A percentile compares a stretch with the other conserved stretches of the same genome.
Evolutionary conservation across 306 rosid genomes (phyloP).

Genomic region (Cucumis sativus): DNA sequence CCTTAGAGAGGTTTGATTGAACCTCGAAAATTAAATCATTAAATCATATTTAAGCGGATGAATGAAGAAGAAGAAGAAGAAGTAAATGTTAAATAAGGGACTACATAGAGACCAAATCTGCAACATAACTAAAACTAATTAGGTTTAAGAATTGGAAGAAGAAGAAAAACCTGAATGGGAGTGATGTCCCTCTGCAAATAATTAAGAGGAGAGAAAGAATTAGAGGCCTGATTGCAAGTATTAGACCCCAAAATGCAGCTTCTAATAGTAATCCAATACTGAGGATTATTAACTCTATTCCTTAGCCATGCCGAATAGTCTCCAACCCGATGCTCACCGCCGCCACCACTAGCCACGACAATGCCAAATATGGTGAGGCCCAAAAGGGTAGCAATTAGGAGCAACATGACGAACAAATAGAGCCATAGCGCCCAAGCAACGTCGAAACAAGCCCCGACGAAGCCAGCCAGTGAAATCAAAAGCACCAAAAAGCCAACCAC

Average conservation of each 20-base stretch:
- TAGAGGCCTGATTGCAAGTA: conserved; percentile 43
- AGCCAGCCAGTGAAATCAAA: conserved; percentile 69
- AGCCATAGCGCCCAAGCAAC: conserved; percentile 93
- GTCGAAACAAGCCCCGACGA: conserved; percentile 87
- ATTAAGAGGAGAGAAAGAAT: conserved; percentile 57
- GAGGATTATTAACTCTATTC: conserved; percentile 47
- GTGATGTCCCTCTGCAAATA: conserved; percentile 60
- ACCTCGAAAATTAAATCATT: too few relatives aligned
- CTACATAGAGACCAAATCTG: too few relatives aligned
- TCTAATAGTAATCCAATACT: conserved; percentile 57
- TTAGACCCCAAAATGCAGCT: conserved; percentile 74
- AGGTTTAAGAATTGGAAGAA: too few relatives aligned
- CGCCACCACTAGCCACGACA: conserved; percentile 39
- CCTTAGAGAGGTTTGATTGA: too few relatives aligned
- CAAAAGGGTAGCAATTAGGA: conserved; percentile 51
- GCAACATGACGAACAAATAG: conserved; percentile 67
- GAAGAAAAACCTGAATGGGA: conserved; percentile 64
- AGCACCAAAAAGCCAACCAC: conserved; percentile 71
- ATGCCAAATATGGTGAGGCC: conserved; percentile 71
- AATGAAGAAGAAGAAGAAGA: too few relatives aligned
- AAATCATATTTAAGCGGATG: too few relatives aligned
- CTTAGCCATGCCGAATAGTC: conserved; percentile 73
- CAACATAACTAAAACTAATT: too few relatives aligned
- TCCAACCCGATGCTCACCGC: conserved; percentile 50
- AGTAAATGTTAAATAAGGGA: too few relatives aligned